Percentiles rank a stretch among this genome's conserved stretches.
Evolutionary conservation across 2,329 filamentous ascomycete species (phyloP).

Genomic region (Blastomyces silverae): DNA sequence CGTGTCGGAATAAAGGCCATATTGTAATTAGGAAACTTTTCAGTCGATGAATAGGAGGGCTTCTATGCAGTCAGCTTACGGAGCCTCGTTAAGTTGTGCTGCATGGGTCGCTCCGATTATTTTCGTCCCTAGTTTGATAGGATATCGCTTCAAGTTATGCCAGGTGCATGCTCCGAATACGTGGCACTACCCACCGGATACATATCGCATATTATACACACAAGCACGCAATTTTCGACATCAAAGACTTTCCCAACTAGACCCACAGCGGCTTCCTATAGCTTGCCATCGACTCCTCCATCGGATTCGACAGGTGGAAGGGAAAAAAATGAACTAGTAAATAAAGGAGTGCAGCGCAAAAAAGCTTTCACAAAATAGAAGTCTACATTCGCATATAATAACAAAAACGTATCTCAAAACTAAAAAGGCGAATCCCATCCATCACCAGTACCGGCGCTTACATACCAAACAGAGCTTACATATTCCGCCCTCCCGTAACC

Average conservation of each 20-base stretch:
- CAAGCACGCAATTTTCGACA: not conserved
- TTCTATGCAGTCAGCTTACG: not conserved
- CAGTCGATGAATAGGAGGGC: not conserved
- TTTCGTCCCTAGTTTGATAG: not conserved
- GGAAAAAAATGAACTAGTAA: not conserved
- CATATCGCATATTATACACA: not conserved
- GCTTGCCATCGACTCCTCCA: not conserved
- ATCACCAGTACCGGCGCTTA: not conserved
- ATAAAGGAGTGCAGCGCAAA: not conserved
- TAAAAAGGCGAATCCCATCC: not conserved
- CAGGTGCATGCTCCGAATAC: not conserved
- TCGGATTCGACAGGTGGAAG: not conserved
- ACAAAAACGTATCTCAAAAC: not conserved
- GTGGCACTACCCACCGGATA: not conserved
- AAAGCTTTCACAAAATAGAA: not conserved
- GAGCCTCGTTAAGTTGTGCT: not conserved
- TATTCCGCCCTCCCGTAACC: slow-evolving; percentile 69
- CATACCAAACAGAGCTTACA: slow-evolving; percentile 36
- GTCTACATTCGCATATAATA: not conserved
- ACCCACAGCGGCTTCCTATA: not conserved
- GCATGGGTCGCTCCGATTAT: not conserved
- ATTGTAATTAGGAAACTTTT: not conserved
- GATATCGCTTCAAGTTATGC: not conserved
- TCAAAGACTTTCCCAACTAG: not conserved
- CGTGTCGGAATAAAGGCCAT: not conserved